Conservation (phyloP, 169 alveolate genomes). For the Neospora caninum region DNA sequence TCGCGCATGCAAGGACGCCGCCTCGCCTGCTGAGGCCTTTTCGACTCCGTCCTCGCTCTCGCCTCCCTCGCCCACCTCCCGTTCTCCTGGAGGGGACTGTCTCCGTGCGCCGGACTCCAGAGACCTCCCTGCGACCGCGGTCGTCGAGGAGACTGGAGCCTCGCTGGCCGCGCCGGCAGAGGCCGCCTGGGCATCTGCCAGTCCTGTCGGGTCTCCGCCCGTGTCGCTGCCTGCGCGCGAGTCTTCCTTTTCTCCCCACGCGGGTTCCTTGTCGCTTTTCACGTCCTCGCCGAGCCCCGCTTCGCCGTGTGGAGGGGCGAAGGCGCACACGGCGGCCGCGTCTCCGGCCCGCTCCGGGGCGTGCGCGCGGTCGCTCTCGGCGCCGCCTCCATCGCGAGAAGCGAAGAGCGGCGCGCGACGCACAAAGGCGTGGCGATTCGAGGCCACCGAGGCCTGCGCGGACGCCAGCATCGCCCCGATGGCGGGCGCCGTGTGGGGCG, state of each 20-base stretch:
- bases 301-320: background rate
- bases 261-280: background rate
- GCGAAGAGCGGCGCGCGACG: background rate
- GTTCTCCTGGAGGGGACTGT: background rate
- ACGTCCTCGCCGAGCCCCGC: background rate
- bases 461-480: conserved; percentile 16
- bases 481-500: conserved; percentile 28
- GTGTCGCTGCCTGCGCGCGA: background rate
- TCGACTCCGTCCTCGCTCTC: too few relatives aligned
- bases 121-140: background rate
- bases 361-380: background rate
- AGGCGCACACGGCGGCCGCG: background rate
- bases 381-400: background rate
- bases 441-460: background rate
- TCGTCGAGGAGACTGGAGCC: background rate
- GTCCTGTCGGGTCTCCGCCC: background rate
- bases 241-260: background rate
- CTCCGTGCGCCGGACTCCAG: background rate
- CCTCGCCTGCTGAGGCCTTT: too few relatives aligned
- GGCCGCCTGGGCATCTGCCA: background rate
- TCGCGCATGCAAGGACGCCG: too few relatives aligned
- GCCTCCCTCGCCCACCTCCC: background rate
- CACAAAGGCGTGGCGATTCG: background rate
- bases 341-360: background rate
- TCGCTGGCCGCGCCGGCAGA: background rate